Evolutionary conservation across 2,329 filamentous ascomycete species (phyloP), one percentile per base, ranked within the genome.

Genomic region (Pseudonectria buxi): DNA sequence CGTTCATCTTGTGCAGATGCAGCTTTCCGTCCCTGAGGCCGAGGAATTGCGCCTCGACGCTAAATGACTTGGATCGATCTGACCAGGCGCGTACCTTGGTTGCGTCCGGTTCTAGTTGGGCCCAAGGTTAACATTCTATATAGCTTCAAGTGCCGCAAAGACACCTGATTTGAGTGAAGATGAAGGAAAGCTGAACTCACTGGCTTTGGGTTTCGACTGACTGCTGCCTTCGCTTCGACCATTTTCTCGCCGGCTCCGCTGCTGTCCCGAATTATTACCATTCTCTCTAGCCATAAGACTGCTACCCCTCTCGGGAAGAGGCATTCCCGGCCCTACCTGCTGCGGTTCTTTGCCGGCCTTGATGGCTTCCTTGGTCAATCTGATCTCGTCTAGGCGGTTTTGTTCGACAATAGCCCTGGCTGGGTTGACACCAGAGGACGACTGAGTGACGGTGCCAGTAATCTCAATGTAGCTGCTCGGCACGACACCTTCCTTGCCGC

Each of bases 381-480:
- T 76, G 56, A 88, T 78, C 63, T 95, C 92, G 54, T 95, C 89
- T 41, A 83, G 55, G 33, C 78, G 67, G 47, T 82, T 81, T 60
- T 94, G 84, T 52, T 94, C 83, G 30, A 94, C 81, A 1, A 73
- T 76, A 7, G 85, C 87, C 53, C 56, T 66, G 31, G 67, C 65
- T 6, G 67, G 61, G 48, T 64, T 69, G 36, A 81, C 51, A 7
- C 78, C 78, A 10, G 57, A 39, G 10, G 70, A 61, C 25, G 72
- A 65, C 4, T 72, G 63, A 7, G 73, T 59, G 15, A 81, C 61
- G 10, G 75, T 74, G 36, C 86, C 87, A 14, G 79, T 89, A 34
- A 95, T 69, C 59, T 98, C 90, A 50, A 98, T 82, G 55, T 96
- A 98, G 62, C 87, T 95, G 68, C 88, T 92, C 11, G 92, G 92